Percentiles rank a stretch among this genome's conserved stretches.
phyloP scores from a whole-genome alignment of 495 filamentous ascomycete genomes.

The Bacidia rubella region DNA sequence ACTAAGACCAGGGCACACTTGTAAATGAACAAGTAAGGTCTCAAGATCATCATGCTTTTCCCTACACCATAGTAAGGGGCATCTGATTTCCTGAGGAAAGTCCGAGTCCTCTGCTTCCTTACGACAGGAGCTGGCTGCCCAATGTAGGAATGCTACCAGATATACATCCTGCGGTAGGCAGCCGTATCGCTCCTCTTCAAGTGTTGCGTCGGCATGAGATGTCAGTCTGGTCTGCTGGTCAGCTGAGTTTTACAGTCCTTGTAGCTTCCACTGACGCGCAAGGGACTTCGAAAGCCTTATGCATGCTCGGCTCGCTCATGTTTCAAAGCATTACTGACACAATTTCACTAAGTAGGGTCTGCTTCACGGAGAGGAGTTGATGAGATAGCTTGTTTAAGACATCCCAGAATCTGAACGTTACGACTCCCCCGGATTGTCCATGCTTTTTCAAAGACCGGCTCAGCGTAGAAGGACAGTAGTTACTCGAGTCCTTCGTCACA shows the following conservation, averaged over 20 bases:
- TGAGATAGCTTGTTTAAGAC: too few species aligned
- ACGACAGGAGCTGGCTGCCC: background rate
- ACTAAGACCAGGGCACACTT: slow-evolving; percentile 3
- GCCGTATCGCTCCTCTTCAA: background rate
- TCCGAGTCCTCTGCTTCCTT: background rate
- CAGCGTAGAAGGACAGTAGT: too few species aligned
- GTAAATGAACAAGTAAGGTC: slow-evolving; percentile 1
- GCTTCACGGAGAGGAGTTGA: too few species aligned
- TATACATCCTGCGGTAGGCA: slow-evolving; percentile 1
- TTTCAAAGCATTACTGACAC: too few species aligned
- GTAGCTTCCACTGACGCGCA: background rate
- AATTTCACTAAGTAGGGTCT: too few species aligned
- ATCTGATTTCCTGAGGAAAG: background rate
- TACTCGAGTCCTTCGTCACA: too few species aligned
- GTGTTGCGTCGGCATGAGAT: background rate
- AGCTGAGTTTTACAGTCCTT: background rate
- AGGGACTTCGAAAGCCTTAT: background rate
- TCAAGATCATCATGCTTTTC: background rate
- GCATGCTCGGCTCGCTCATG: background rate
- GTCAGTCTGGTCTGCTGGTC: background rate
- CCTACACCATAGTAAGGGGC: slow-evolving; percentile 13
- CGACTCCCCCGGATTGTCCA: too few species aligned
- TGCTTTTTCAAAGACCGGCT: too few species aligned
- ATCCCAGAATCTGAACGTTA: too few species aligned
- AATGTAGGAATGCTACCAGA: slow-evolving; percentile 6